phyloP scores from a whole-genome alignment of 257 asterid species.

The Osmanthus fragrans region DNA sequence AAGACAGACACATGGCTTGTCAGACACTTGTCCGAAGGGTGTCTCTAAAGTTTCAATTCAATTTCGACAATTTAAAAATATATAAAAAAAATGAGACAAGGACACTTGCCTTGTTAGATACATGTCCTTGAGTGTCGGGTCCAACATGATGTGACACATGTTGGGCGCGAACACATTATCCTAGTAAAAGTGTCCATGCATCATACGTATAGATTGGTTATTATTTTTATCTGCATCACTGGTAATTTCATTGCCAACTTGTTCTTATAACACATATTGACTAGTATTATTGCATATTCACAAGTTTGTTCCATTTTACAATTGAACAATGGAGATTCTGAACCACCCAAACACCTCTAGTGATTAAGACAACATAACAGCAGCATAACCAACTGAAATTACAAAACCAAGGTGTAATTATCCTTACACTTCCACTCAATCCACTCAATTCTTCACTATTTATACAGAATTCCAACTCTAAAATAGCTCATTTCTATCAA shows the following conservation, averaged over 20 bases:
- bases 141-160: too few relatives aligned
- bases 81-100: too few relatives aligned
- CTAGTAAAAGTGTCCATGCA: too few relatives aligned
- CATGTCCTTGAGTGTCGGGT: too few relatives aligned
- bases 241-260: neutral
- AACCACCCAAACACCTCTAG: neutral
- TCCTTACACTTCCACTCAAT: neutral
- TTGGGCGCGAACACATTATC: too few relatives aligned
- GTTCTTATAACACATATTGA: neutral
- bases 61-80: too few relatives aligned
- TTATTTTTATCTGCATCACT: neutral
- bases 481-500: conserved; percentile 1
- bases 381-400: neutral
- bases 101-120: too few relatives aligned
- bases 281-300: neutral
- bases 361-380: neutral
- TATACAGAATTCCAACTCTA: neutral
- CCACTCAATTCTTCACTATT: neutral
- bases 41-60: too few relatives aligned
- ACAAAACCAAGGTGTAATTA: neutral
- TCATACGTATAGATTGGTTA: too few relatives aligned
- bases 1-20: too few relatives aligned
- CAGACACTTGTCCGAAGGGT: too few relatives aligned
- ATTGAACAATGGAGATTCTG: neutral
- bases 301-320: neutral